Conservation (phyloP, 2,329 filamentous ascomycete genomes). For the Acrodontium crateriforme region DNA sequence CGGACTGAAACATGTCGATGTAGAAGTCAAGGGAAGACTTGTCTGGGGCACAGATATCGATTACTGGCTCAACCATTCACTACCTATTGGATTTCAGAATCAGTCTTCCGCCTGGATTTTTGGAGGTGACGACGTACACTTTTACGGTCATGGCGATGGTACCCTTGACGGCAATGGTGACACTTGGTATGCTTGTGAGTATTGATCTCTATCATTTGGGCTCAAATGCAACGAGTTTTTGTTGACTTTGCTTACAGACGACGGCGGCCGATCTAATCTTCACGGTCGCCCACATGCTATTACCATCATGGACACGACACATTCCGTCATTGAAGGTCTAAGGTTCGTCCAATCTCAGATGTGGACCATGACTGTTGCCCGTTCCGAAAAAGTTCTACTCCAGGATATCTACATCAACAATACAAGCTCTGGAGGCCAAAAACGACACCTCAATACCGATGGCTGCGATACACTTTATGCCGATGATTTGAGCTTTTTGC, state of each 20-base stretch:
- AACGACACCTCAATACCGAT: conserved; percentile 37
- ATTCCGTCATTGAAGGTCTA: conserved; percentile 35
- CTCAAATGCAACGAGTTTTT: too few relatives aligned
- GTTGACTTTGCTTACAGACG: too few relatives aligned
- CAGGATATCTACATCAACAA: conserved; percentile 42
- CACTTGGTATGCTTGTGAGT: conserved; percentile 45
- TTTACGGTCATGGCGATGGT: conserved; percentile 38
- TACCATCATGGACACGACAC: conserved; percentile 35
- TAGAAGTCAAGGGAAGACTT: conserved; percentile 36
- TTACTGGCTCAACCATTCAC: conserved; percentile 40
- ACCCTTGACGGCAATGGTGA: conserved; percentile 47
- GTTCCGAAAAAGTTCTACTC: conserved; percentile 34
- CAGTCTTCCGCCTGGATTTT: conserved; percentile 42
- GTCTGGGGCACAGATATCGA: conserved; percentile 30
- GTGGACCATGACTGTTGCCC: conserved; percentile 35
- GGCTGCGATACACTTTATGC: conserved; percentile 41
- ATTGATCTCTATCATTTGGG: too few relatives aligned
- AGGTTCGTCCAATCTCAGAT: conserved; percentile 45
- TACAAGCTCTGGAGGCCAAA: conserved; percentile 36
- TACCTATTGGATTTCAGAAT: conserved; percentile 42
- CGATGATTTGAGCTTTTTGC: conserved; percentile 37
- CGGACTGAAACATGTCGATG: conserved; percentile 31
- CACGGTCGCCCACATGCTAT: conserved; percentile 37
- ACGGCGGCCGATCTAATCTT: conserved; percentile 11
- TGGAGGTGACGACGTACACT: conserved; percentile 38